These are phyloP conservation scores for Oryza punctata DNA, from an alignment of 176 grass and related monocot genomes.

Conservation along the genomic window DNA sequence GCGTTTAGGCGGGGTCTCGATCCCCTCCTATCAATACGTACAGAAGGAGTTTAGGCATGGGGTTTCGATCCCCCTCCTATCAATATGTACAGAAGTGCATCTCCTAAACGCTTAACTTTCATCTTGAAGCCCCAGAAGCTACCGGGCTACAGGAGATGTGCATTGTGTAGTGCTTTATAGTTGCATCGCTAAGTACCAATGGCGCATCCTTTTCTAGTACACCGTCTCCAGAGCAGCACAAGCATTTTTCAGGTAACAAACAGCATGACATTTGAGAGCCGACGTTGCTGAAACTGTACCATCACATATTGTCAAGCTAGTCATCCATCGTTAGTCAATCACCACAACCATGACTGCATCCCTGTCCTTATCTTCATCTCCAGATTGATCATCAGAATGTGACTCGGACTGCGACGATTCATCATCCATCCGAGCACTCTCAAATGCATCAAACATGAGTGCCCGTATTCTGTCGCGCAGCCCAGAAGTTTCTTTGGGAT, in stretches of 20 bases:
- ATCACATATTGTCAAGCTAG: not conserved
- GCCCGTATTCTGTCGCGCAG: slow-evolving; percentile 35
- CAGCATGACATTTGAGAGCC: not conserved
- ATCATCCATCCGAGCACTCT: slow-evolving; percentile 18
- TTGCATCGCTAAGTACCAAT: not conserved
- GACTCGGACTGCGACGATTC: not conserved
- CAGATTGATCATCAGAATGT: slow-evolving; percentile 1
- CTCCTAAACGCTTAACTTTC: not conserved
- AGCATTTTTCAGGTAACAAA: not conserved
- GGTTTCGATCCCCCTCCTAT: not conserved
- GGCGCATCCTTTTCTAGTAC: not conserved
- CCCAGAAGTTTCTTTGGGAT: slow-evolving; percentile 36
- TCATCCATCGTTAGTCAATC: slow-evolving; percentile 27
- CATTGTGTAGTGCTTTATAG: not conserved
- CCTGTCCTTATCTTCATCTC: not conserved
- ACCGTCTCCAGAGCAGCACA: not conserved
- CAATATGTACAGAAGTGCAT: not conserved
- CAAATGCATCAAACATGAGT: slow-evolving; percentile 45
- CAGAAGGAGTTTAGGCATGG: not conserved
- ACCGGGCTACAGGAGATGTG: not conserved
- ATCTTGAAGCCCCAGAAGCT: not conserved
- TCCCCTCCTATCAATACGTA: not conserved
- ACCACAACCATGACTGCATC: not conserved
- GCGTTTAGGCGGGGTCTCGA: not conserved
- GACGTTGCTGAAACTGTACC: not conserved